Conservation (phyloP, 768 basidiomycete genomes). For the Psilocybe subaeruginosa region DNA sequence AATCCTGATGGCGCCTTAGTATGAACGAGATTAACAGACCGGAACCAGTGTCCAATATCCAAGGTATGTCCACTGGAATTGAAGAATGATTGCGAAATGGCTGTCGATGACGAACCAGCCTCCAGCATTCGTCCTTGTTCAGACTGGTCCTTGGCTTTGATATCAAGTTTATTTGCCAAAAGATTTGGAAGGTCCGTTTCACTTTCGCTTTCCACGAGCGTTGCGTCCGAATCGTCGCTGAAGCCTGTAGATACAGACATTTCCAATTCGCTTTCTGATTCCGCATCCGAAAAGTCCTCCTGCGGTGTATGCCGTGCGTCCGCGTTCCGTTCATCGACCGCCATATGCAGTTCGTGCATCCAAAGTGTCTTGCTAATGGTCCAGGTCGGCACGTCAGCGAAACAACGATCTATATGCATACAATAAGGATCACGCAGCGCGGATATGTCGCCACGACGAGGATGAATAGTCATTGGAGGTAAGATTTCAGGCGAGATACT, state of each 20-base stretch:
- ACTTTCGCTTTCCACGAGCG: conserved; percentile 54
- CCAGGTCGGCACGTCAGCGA: conserved; percentile 60
- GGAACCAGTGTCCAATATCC: conserved; percentile 16
- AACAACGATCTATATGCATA: conserved; percentile 59
- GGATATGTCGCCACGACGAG: conserved; percentile 65
- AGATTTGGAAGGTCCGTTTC: conserved; percentile 30
- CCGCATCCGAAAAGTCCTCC: conserved; percentile 26
- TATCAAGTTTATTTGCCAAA: conserved; percentile 13
- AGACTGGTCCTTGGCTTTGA: conserved; percentile 4
- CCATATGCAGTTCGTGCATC: conserved; percentile 58
- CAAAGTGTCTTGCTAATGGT: conserved; percentile 71
- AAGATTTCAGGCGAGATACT: conserved; percentile 12
- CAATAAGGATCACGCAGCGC: conserved; percentile 62
- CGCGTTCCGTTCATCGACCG: conserved; percentile 18
- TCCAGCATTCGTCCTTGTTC: not conserved
- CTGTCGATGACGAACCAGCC: not conserved
- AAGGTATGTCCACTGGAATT: not conserved
- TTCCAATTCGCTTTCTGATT: conserved; percentile 37
- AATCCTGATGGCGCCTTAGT: not conserved
- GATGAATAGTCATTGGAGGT: conserved; percentile 48
- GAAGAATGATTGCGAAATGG: not conserved
- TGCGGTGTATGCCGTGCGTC: conserved; percentile 15
- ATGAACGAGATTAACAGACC: conserved; percentile 3
- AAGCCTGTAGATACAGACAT: conserved; percentile 35
- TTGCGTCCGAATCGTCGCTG: conserved; percentile 59